These are phyloP conservation scores for Coix lacrymajobi DNA, from an alignment of 176 grass and related monocot genomes.

Conservation along the genomic window DNA sequence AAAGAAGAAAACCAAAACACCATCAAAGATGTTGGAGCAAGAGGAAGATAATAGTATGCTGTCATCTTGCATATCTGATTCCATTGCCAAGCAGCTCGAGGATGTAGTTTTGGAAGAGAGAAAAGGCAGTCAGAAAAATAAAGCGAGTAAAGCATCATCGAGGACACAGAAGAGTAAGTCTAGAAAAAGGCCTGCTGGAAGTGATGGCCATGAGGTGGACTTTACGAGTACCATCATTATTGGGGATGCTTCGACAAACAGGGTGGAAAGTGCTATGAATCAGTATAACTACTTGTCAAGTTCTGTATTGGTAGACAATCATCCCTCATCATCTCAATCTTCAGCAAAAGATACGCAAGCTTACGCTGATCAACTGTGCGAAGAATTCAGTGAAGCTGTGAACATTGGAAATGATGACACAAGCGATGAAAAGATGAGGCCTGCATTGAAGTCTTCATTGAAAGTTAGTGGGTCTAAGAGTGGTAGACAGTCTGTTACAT, in stretches of 20 bases:
- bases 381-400: slow-evolving; percentile 32
- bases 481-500: slow-evolving; percentile 48
- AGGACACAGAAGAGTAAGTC: slow-evolving; percentile 42
- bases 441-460: slow-evolving; percentile 66
- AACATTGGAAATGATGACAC: slow-evolving; percentile 23
- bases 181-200: slow-evolving; percentile 19
- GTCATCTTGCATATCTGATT: slow-evolving; percentile 58
- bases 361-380: slow-evolving; percentile 6
- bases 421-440: slow-evolving; percentile 23
- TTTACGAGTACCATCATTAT: slow-evolving; percentile 38
- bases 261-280: slow-evolving; percentile 4
- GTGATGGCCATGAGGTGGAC: slow-evolving; percentile 22
- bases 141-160: slow-evolving; percentile 38
- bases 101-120: slow-evolving; percentile 46
- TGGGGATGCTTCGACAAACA: slow-evolving; percentile 31
- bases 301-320: slow-evolving; percentile 8
- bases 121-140: slow-evolving; percentile 40
- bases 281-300: slow-evolving; percentile 26
- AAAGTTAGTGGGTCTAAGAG: slow-evolving; percentile 50
- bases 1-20: slow-evolving; percentile 30
- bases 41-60: slow-evolving; percentile 25
- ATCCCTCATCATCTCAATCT: slow-evolving; percentile 17
- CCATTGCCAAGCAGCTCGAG: slow-evolving; percentile 70
- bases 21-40: slow-evolving; percentile 30
- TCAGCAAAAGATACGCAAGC: background rate